Evolutionary conservation across 1,284 basidiomycete genomes (phyloP), one percentile per base, ranked within the genome.

Genomic region (Earliella scabrosa): DNA sequence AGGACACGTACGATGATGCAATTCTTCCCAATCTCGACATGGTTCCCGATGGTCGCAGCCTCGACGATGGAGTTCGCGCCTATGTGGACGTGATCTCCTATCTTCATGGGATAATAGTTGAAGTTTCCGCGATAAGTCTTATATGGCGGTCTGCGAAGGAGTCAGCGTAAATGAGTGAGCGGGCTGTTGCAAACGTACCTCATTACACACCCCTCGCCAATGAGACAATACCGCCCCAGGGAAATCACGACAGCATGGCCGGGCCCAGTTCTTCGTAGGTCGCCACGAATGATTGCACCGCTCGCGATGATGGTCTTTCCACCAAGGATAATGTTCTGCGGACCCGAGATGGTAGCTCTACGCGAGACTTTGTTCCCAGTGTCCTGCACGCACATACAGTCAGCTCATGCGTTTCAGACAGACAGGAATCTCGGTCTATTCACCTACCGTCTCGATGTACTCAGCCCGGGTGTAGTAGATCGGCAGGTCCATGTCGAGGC

Each of bases 61-160:
- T 99, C 96, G 14, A 99, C 83, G 50, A 99, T 86, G 27, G 86
- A 87, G 58, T 87, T 85, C 16, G 90, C 83, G 4, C 97, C 97
- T 46, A 99, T 93, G 58, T 95, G 89, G 24, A 98, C 97, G 70
- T 93, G 89, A 73, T 99, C 96, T 2, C 94, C 93, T 26, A 99
- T 87, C 71, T 97, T 95, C 87, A 98, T 93, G 2, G 97, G 97
- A 68, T 98, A 98, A 74, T 97, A 98, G 65, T 97, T 98, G 82
- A 97, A 98, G 56, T 88, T 86, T 48, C 92, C 92, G 54, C 92
- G 85, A 69, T 93, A 95, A 0, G 92, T 94, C 75, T 95, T 95
- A 73, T 93, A 93, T 4, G 92, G 91, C 16, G 91, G 90, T 60
- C 90, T 92, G n/a, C n/a, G n/a, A n/a, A n/a, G n/a, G n/a, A n/a